These are phyloP conservation scores for Phoenix dactylifera DNA, from an alignment of 176 grass and related monocot species.

Conservation along the genomic window DNA sequence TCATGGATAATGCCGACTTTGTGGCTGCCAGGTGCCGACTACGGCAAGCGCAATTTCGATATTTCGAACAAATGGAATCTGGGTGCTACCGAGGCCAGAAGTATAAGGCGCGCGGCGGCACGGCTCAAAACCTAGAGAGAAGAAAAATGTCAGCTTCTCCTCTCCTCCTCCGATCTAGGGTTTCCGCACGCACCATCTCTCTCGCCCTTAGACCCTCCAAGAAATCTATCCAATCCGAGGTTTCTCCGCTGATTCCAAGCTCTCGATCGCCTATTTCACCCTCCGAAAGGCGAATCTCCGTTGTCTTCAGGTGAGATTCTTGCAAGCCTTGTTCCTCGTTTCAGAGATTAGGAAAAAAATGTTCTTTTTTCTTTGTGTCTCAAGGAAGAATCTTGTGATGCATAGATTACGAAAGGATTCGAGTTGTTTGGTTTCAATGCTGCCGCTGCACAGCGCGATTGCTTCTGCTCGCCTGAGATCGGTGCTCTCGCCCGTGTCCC, in stretches of 20 bases:
- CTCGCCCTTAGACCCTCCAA: slow-evolving; percentile 11
- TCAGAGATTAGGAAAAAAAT: no score
- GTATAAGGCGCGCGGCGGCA: no score
- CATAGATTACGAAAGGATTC: slow-evolving; percentile 46
- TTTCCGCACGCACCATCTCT: slow-evolving; percentile 17
- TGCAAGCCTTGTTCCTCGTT: slow-evolving; percentile 6
- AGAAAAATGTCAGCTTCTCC: slow-evolving; percentile 31
- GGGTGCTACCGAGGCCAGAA: no score
- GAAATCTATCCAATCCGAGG: slow-evolving; percentile 2
- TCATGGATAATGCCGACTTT: no score
- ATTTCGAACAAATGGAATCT: no score
- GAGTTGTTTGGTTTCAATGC: slow-evolving; percentile 29
- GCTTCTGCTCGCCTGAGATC: slow-evolving; percentile 47
- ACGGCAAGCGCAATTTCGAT: no score
- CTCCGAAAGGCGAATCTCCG: no score
- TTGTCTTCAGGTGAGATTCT: slow-evolving; percentile 4
- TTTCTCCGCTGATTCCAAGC: background rate
- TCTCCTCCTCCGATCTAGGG: slow-evolving; percentile 39
- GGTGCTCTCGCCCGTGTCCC: slow-evolving; percentile 47
- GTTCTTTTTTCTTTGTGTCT: no score
- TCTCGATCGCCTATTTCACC: background rate
- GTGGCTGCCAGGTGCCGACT: no score
- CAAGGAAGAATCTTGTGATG: no score
- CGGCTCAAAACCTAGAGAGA: background rate
- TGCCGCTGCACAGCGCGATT: slow-evolving; percentile 68